Percentiles rank a stretch among this genome's conserved stretches.
phyloP scores from a whole-genome alignment of 2,329 filamentous ascomycete genomes.

The Apiospora pterosperma region DNA sequence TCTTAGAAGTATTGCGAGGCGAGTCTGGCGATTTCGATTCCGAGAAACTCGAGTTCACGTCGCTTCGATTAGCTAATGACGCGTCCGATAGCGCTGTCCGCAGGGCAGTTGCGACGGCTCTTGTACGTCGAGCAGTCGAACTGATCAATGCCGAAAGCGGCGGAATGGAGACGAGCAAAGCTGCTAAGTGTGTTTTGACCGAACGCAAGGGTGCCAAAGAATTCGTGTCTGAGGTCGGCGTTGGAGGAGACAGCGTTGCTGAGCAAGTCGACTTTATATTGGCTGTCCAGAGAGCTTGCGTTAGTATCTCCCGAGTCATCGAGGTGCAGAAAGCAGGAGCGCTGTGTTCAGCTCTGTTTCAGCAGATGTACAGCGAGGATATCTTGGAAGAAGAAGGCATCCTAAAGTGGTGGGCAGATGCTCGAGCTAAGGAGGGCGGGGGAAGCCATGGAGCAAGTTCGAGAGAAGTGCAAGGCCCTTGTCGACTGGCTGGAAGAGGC shows the following conservation, averaged over 20 bases:
- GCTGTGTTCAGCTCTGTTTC: conserved; percentile 74
- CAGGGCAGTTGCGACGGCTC: conserved; percentile 78
- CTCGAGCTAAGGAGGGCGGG: conserved; percentile 61
- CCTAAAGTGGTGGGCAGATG: conserved; percentile 82
- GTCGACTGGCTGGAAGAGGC: conserved; percentile 83
- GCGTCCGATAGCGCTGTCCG: conserved; percentile 88
- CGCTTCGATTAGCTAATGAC: conserved; percentile 85
- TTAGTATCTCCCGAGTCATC: conserved; percentile 58
- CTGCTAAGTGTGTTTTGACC: conserved; percentile 59
- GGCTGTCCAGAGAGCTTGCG: conserved; percentile 76
- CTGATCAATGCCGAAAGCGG: conserved; percentile 53
- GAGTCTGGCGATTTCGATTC: conserved; percentile 75
- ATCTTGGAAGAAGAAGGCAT: conserved; percentile 87
- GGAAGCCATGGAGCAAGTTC: conserved; percentile 67
- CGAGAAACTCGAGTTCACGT: conserved; percentile 85
- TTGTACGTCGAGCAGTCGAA: conserved; percentile 76
- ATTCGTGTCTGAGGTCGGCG: conserved; percentile 58
- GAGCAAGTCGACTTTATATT: conserved; percentile 87
- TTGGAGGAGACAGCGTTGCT: conserved; percentile 61
- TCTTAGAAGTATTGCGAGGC: conserved; percentile 81
- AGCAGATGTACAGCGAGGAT: conserved; percentile 82
- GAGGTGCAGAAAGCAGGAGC: conserved; percentile 47
- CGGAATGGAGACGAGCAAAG: conserved; percentile 57
- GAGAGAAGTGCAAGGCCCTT: conserved; percentile 71
- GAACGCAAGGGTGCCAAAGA: conserved; percentile 48